Evolutionary conservation across 768 basidiomycete species (phyloP).

Genomic region (Tylopilus sp.): DNA sequence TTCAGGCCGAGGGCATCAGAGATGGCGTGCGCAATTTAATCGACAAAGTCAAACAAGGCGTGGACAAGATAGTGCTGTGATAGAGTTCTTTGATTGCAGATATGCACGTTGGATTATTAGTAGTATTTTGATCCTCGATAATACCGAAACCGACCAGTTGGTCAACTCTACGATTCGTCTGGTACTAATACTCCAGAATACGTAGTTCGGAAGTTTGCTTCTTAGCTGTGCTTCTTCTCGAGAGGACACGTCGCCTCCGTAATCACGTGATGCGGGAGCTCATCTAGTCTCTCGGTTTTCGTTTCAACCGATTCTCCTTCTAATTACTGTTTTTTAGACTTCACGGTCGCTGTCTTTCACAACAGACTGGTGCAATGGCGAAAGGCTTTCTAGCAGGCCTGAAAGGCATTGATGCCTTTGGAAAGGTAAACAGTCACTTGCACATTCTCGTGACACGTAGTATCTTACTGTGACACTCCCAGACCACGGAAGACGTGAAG

Average conservation of each 20-base stretch:
- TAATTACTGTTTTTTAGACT: constrained; percentile 6
- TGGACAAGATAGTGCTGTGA: constrained; percentile 52
- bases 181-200: too few species aligned
- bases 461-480: constrained; percentile 9
- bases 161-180: too few species aligned
- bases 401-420: constrained; percentile 97
- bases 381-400: constrained; percentile 74
- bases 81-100: background rate
- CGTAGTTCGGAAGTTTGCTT: background rate
- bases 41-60: constrained; percentile 86
- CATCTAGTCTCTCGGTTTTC: background rate
- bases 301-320: background rate
- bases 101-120: background rate
- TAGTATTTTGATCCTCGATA: background rate
- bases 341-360: constrained; percentile 16
- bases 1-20: constrained; percentile 84
- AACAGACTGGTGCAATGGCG: constrained; percentile 50
- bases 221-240: too few species aligned
- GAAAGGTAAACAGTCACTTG: constrained; percentile 64
- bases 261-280: constrained; percentile 23
- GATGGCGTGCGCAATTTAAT: constrained; percentile 87
- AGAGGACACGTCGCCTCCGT: constrained; percentile 23
- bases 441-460: constrained; percentile 6
- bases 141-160: too few species aligned
- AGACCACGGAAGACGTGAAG: constrained; percentile 99